Percentiles rank a stretch among this genome's conserved stretches.
Evolutionary conservation across 2,329 filamentous ascomycete species (phyloP).

Genomic region (Neofusicoccum parvum): DNA sequence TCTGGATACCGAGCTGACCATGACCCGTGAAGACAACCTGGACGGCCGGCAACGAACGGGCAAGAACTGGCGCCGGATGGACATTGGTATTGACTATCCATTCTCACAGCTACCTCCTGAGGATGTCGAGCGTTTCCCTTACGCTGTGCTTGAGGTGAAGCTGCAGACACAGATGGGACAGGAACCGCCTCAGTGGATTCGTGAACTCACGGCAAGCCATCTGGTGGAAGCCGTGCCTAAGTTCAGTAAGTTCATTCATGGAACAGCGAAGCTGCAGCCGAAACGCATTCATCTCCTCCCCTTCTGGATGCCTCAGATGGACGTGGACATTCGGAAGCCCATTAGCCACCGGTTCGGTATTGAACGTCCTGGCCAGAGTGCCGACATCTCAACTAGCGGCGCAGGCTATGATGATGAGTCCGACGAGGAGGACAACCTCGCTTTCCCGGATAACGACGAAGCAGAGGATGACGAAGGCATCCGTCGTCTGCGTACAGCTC

Average conservation of each 20-base stretch:
- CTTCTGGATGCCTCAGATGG: constrained; percentile 99
- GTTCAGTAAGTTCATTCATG: constrained; percentile 99
- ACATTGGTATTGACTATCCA: constrained; percentile 94
- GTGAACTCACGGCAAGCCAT: constrained; percentile 88
- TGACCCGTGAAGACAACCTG: constrained; percentile 93
- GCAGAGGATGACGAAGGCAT: constrained; percentile 48
- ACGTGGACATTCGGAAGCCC: constrained; percentile 94
- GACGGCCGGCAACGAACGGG: constrained; percentile 76
- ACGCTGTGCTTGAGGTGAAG: constrained; percentile 95
- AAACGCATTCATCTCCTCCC: constrained; percentile 85
- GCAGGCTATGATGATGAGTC: constrained; percentile 76
- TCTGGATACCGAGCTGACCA: constrained; percentile 91
- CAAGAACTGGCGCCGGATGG: constrained; percentile 93
- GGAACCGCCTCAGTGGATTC: constrained; percentile 94
- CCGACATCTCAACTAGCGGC: constrained; percentile 75
- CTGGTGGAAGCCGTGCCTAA: constrained; percentile 98
- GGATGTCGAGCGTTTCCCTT: constrained; percentile 90
- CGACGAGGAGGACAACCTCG: constrained; percentile 57
- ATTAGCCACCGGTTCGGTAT: constrained; percentile 88
- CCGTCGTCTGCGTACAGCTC: constrained; percentile 52
- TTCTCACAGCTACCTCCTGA: constrained; percentile 84
- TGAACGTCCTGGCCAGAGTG: constrained; percentile 73
- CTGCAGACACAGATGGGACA: constrained; percentile 94
- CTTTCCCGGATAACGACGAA: constrained; percentile 32
- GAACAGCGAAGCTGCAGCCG: constrained; percentile 84